Evolutionary conservation across 345 rosid species (phyloP).

Genomic region (Populus pruinosa): DNA sequence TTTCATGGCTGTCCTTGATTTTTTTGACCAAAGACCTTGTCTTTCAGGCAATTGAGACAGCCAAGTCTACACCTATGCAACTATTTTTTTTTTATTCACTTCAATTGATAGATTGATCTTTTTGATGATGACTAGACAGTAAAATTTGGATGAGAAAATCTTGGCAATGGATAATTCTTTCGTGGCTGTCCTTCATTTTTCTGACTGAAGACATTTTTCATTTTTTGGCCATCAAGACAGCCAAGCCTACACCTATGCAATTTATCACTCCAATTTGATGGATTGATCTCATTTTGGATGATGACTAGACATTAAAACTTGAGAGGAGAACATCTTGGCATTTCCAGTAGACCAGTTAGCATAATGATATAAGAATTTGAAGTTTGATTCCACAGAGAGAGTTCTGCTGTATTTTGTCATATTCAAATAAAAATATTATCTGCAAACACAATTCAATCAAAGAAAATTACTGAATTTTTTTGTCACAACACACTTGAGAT

Average conservation of each 20-base stretch:
- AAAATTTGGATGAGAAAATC: not conserved
- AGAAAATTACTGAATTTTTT: not conserved
- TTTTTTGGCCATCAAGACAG: no score
- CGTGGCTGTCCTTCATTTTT: no score
- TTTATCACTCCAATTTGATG: not conserved
- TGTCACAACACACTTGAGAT: not conserved
- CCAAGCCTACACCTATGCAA: no score
- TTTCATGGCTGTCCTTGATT: conserved; percentile 4
- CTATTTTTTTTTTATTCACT: no score
- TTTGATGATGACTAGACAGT: not conserved
- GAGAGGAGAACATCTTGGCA: not conserved
- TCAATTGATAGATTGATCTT: not conserved
- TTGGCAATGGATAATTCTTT: no score
- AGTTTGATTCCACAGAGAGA: not conserved
- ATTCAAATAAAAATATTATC: not conserved
- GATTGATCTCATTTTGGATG: not conserved
- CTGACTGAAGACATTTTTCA: no score
- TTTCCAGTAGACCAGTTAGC: not conserved
- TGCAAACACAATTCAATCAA: not conserved
- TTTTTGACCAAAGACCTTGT: not conserved
- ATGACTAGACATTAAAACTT: no score
- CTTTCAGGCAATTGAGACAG: no score
- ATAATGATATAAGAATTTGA: no score
- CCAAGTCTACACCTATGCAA: no score
- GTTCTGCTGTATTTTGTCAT: not conserved